phyloP scores from a whole-genome alignment of 2,329 filamentous ascomycete genomes.

The Cladosporium sp. region DNA sequence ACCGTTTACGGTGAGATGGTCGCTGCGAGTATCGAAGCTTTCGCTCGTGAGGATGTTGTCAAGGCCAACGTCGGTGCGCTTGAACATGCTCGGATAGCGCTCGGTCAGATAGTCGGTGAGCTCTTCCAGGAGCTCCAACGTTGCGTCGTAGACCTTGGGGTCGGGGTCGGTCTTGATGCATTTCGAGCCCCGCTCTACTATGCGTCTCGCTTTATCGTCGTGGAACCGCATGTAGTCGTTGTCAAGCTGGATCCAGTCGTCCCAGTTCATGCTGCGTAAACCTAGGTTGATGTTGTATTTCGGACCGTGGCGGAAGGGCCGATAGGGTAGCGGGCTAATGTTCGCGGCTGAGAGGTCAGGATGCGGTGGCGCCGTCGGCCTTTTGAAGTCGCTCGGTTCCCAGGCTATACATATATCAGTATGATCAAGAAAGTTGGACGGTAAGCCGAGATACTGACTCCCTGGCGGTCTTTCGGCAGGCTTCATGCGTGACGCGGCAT shows the following conservation, averaged over 20 bases:
- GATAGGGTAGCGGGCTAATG: conserved; percentile 70
- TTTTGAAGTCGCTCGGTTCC: conserved; percentile 52
- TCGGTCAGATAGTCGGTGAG: conserved; percentile 63
- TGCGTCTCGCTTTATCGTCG: conserved; percentile 61
- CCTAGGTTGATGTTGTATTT: conserved; percentile 70
- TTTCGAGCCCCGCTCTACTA: conserved; percentile 58
- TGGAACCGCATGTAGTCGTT: conserved; percentile 71
- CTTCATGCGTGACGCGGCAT: conserved; percentile 20
- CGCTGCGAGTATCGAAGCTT: conserved; percentile 58
- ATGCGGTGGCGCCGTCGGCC: conserved; percentile 56
- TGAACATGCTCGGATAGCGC: conserved; percentile 68
- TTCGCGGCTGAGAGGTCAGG: conserved; percentile 60
- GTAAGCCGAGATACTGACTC: conserved; percentile 32
- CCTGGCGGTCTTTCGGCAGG: conserved; percentile 38
- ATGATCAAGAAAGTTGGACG: background rate
- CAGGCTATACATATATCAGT: conserved; percentile 40
- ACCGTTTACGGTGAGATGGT: conserved; percentile 46
- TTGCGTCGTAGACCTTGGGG: conserved; percentile 51
- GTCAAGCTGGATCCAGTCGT: conserved; percentile 81
- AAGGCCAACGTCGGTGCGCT: conserved; percentile 57
- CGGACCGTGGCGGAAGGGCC: conserved; percentile 71
- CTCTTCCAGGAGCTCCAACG: conserved; percentile 70
- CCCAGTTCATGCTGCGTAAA: conserved; percentile 60
- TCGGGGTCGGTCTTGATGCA: conserved; percentile 66
- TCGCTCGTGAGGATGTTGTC: conserved; percentile 67